Evolutionary conservation across 331 rosid genomes (phyloP), one percentile per base, ranked within the genome.

Genomic region (Acacia pycnantha): DNA sequence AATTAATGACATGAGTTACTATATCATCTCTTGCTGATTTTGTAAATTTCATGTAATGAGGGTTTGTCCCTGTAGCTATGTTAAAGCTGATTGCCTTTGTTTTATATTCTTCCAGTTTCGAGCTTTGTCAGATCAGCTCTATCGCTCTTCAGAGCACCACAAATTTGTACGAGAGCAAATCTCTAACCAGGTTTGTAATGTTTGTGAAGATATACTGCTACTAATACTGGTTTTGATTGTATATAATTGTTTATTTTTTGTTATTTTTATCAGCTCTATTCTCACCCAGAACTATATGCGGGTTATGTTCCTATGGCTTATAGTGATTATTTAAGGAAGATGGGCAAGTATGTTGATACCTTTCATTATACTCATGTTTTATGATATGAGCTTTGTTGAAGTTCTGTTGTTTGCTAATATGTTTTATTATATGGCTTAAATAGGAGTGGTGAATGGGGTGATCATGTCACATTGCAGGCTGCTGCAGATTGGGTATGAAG

Each of bases 391-490:
- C 56, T 74, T 70, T 67, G 53, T 75, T 59, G n/a, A 13, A 71
- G 43, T 87, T 54, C 58, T 76, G 18, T 21, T 67, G 70, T 77
- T 73, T 79, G 76, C 77, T 87, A 67, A 84, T 79, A 22, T 43
- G 64, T 59, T 81, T 73, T 59, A 12, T n/a, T 35, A 26, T 77
- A 26, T 83, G 83, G 77, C 85, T 89, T 86, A 87, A 86, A 47
- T 85, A 95, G 99, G 94, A 90, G 82, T 76, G 99, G 98, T 41
- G 99, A 95, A 86, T 95, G 99, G 99, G 99, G 99, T 40, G 99
- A 95, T 83, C 99, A 95, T 79, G 97, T 95, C 61, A 95, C 99
- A 0, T 83, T 95, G 84, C 99, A 95, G 89, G 99, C 99, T 82
- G 99, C 99, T 73, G 94, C 99, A 67, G 99, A 95, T 88, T 92